Base-by-base conservation (phyloP, 1,284 basidiomycete species). In the Xerocomus minutiporus region DNA sequence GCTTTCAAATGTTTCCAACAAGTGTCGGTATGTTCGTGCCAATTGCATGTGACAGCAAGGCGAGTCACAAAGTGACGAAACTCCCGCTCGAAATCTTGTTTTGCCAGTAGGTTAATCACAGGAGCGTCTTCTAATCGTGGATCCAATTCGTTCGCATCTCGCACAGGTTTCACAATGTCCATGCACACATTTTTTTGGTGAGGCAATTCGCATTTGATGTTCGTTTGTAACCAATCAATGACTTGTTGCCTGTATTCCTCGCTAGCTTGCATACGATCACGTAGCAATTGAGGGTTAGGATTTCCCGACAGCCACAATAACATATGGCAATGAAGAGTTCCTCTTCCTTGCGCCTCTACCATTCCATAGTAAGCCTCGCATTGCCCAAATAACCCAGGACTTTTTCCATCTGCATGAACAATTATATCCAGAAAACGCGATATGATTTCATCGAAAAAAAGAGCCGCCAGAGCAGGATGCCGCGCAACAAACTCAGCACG, bases 51-150 rank as follows among this genome's bases (percentile, higher is more conserved):
- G 7, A 28, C 2, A 2, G 41, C 26, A 0, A 42, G 4, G 0
- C 15, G 3, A 9, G 13, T 4, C 1, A 42, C 26, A 5, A 42
- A 42, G 4, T 1, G 8, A 0, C 3, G 25, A 29, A 42, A 42
- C 2, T 42, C 15, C 3, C 4, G 4, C 1, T 1, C 3, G 28
- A 42, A 29, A 1, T 29, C 26, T 1, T 2, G 1, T 4, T 3
- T 2, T 1, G 3, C 4, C 38, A 20, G 5, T 1, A 4, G 1
- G 3, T 39, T 12, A 4, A 39, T 4, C 1, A 20, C 2, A 1
- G 36, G 36, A 20, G 8, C n/a, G 1, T 17, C 13, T 20, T 39
- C 38, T 2, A 39, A 8, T 9, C 38, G 2, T 1, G 17, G 38
- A 5, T 39, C 38, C 9, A 39, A 9, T 4, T 39, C 17, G 0